phyloP scores from a whole-genome alignment of 2,329 filamentous ascomycete genomes.

The Zymoseptoria crescenta region DNA sequence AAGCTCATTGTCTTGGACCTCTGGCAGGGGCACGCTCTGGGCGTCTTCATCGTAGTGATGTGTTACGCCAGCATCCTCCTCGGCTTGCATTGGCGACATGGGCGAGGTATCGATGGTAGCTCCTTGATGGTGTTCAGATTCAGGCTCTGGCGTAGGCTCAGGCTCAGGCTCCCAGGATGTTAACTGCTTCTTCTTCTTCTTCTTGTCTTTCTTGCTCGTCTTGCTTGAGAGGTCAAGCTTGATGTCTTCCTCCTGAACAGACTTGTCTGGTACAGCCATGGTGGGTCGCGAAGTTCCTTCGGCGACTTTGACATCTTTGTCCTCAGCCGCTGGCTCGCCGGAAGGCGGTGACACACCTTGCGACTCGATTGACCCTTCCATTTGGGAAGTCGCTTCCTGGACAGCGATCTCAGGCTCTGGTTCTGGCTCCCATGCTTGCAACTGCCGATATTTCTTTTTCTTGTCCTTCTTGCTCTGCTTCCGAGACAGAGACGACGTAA shows the following conservation, averaged over 20 bases:
- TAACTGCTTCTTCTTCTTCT: constrained; percentile 19
- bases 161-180: constrained; percentile 8
- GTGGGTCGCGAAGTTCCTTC: neutral
- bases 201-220: constrained; percentile 24
- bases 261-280: neutral
- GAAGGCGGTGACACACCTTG: neutral
- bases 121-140: neutral
- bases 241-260: neutral
- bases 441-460: constrained; percentile 10
- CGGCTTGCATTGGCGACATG: neutral
- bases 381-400: neutral
- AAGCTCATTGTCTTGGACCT: neutral
- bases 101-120: neutral
- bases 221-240: constrained; percentile 9
- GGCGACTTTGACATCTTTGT: neutral
- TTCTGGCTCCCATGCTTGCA: constrained; percentile 6
- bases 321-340: neutral
- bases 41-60: neutral
- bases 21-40: neutral
- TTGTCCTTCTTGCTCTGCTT: constrained; percentile 22
- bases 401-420: constrained; percentile 1
- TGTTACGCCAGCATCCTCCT: neutral
- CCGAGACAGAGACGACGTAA: neutral
- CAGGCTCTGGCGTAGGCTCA: neutral
- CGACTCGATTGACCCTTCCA: neutral